A percentile compares a stretch with the other conserved stretches of the same genome.
phyloP scores from a whole-genome alignment of 768 basidiomycete species.

The Candolleomyces eurysporus region DNA sequence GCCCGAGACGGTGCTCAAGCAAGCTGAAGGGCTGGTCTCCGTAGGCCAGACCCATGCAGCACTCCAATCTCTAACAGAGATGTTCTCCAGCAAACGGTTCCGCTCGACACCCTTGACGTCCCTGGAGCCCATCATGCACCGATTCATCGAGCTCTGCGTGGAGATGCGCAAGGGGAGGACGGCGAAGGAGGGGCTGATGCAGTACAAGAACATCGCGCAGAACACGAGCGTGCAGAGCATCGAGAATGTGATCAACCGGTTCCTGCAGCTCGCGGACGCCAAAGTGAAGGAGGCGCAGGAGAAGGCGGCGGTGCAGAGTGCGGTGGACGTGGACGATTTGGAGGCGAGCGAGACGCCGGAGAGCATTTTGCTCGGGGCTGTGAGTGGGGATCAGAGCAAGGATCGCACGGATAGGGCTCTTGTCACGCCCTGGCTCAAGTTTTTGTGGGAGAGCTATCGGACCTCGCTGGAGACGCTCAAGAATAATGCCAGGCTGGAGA shows the following conservation, averaged over 20 bases:
- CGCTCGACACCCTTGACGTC: constrained; percentile 83
- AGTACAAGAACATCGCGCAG: constrained; percentile 97
- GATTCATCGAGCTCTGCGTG: constrained; percentile 95
- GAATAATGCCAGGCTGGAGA: constrained; percentile 90
- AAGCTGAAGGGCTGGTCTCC: constrained; percentile 91
- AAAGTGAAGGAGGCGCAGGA: constrained; percentile 87
- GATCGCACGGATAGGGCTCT: constrained; percentile 93
- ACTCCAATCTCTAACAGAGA: constrained; percentile 85
- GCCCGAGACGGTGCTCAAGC: constrained; percentile 88
- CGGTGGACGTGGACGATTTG: constrained; percentile 88
- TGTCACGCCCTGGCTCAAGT: constrained; percentile 97
- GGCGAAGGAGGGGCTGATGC: constrained; percentile 94
- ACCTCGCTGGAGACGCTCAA: constrained; percentile 94
- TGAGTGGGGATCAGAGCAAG: constrained; percentile 86
- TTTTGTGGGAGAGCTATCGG: constrained; percentile 98
- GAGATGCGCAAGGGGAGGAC: constrained; percentile 91
- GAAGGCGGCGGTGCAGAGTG: constrained; percentile 74
- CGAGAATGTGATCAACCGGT: constrained; percentile 85
- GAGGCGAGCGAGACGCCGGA: constrained; percentile 96
- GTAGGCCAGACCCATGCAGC: constrained; percentile 91
- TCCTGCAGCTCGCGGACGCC: constrained; percentile 76
- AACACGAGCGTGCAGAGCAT: constrained; percentile 89
- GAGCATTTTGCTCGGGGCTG: constrained; percentile 85
- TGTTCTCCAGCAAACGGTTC: constrained; percentile 93
- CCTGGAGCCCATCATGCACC: constrained; percentile 93